Base-by-base conservation (phyloP, 2,329 filamentous ascomycete genomes). In the Ophiostoma quercus region DNA sequence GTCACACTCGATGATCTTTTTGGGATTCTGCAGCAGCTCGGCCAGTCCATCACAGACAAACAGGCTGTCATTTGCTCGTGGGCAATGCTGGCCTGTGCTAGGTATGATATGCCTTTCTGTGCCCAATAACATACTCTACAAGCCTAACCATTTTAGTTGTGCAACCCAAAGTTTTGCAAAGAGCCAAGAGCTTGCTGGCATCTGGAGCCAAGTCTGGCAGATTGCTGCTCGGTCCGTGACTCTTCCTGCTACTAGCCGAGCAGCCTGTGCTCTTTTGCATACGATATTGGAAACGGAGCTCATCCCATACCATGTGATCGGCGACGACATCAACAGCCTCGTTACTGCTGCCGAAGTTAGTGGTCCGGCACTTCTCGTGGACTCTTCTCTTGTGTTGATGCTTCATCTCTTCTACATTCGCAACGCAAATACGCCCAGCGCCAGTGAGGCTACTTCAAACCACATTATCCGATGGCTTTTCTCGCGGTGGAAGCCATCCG, bases 381-480 rank as follows among this genome's bases (percentile, higher is more conserved):
- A 98, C 77, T 88, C 92, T 1, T 90, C 92, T 2, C 81, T 94
- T 22, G 82, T 84, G 2, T 78, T 99, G 57, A 92, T 96, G 87
- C 82, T 85, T 19, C 85, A 86, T 69, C 78, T 96, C 60, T 82
- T 95, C 47, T 84, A 88, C 70, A 81, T 88, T 57, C 87, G 88
- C 68, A 88, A 90, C 73, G 84, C 85, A 37, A 85, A 89, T 74
- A 87, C 90, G 63, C 90, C 92, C 1, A 89, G 86, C 71, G 86
- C 87, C 47, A 91, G 87, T 73, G 86, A 88, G 74, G 83, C 83
- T 54, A 90, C 88, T 3, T 88, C 87, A 51, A 90, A 88, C 73
- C 87, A 91, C 74, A 84, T 95, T 47, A 86, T 95, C 70, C 85
- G 88, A 74, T 99, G 95, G 95, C 78, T 95, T 1, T 88, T 93